Conservation (phyloP, 495 filamentous ascomycete species). For the Penicillium diatomitis region DNA sequence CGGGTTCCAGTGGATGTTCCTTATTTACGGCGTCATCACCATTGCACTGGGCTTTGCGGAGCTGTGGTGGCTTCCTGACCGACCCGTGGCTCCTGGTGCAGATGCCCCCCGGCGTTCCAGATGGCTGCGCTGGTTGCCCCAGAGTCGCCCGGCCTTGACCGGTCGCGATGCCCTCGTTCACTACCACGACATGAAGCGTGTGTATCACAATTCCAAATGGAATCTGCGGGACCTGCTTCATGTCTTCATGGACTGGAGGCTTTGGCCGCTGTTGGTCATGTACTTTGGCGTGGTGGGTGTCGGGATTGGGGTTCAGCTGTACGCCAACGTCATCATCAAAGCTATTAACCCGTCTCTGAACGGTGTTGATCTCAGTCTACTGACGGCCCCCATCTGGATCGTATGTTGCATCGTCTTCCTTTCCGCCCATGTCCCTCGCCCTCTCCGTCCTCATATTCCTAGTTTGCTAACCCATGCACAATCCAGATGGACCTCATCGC, state of each 20-base stretch:
- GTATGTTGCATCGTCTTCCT: slow-evolving; percentile 32
- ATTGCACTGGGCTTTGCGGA: slow-evolving; percentile 60
- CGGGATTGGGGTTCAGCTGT: slow-evolving; percentile 79
- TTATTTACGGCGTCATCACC: slow-evolving; percentile 72
- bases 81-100: slow-evolving; percentile 61
- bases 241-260: slow-evolving; percentile 73
- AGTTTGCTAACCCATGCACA: neutral
- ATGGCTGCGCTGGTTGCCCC: slow-evolving; percentile 51
- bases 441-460: too few relatives aligned
- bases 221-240: slow-evolving; percentile 52
- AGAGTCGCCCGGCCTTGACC: slow-evolving; percentile 57
- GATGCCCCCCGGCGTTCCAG: slow-evolving; percentile 24
- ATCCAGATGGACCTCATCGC: slow-evolving; percentile 74
- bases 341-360: slow-evolving; percentile 64
- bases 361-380: slow-evolving; percentile 65
- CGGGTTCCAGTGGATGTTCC: slow-evolving; percentile 93
- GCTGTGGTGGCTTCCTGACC: slow-evolving; percentile 86
- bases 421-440: too few relatives aligned
- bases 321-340: slow-evolving; percentile 77
- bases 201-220: slow-evolving; percentile 68
- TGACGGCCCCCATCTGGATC: slow-evolving; percentile 89
- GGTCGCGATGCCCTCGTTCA: slow-evolving; percentile 75
- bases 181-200: slow-evolving; percentile 73
- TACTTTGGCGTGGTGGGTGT: slow-evolving; percentile 93
- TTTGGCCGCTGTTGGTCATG: slow-evolving; percentile 81